Percentiles rank a stretch among this genome's conserved stretches.
Evolutionary conservation across 2,329 filamentous ascomycete species (phyloP).

Genomic region (Trichoderma asperellum): DNA sequence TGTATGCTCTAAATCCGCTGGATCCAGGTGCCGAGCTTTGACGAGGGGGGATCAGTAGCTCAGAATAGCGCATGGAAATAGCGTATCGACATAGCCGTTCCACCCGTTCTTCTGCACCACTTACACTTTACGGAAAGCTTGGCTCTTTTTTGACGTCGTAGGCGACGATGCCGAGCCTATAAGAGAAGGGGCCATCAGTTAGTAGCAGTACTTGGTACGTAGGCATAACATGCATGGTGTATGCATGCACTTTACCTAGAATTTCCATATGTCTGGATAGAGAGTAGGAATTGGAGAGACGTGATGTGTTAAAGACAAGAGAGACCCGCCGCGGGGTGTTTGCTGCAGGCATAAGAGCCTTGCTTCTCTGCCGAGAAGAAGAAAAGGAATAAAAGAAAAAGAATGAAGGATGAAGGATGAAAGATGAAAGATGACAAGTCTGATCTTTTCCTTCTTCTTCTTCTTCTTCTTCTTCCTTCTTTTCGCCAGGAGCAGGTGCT

Average conservation of each 20-base stretch:
- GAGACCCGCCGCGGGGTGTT: not conserved
- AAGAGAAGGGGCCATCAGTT: not conserved
- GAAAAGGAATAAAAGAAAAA: not conserved
- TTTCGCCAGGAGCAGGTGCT: not conserved
- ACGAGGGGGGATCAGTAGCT: not conserved
- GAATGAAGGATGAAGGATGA: not conserved
- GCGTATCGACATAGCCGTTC: not conserved
- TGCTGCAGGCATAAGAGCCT: not conserved
- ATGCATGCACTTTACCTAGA: not conserved
- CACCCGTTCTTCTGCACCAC: not conserved
- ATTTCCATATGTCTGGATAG: not conserved
- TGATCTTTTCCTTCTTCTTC: no score
- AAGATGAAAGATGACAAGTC: not conserved
- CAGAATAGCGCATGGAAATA: not conserved
- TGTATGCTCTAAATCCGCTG: not conserved
- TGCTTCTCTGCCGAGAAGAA: not conserved
- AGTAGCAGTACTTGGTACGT: not conserved
- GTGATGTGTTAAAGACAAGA: not conserved
- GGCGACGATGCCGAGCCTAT: not conserved
- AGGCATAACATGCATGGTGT: not conserved
- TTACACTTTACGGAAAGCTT: not conserved
- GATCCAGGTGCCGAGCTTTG: not conserved
- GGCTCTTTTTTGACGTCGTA: not conserved
- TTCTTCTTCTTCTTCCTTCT: not conserved
- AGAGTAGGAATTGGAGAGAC: not conserved